Evolutionary conservation across 371 early-diverging fungal genomes (phyloP), one percentile per base, ranked within the genome.

Genomic region (Actinomortierella wolfii): DNA sequence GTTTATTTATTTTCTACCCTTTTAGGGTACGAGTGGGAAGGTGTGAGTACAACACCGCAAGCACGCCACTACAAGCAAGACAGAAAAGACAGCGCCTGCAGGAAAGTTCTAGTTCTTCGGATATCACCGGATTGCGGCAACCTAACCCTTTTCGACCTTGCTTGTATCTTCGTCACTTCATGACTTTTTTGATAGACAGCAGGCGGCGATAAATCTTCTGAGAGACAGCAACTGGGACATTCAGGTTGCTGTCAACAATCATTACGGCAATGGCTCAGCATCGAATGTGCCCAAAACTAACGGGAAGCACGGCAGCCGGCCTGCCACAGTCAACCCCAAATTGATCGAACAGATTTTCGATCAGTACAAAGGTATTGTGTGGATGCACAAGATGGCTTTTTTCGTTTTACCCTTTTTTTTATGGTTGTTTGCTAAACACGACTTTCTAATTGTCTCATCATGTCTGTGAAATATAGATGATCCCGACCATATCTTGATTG

Each of bases 391-490:
- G 9, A 40, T 7, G 8, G 14, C 21, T 52, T 20, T 52, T 29
- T 29, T 25, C 11, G 21, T 20, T 25, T 26, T 18, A 45, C 17
- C 28, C 34, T 24, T 2, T 44, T 25, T 11, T 21, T 26, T 20
- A 6, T 45, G 1, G 18, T 58, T 25, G 18, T 64, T n/a, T n/a
- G n/a, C n/a, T n/a, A n/a, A n/a, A n/a, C n/a, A n/a, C n/a, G n/a
- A n/a, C 34, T 34, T 34, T 34, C 11, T 34, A 4, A 4, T 34
- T 34, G 7, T 34, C 11, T 34, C 34, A 34, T 34, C 7, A 11
- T 34, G 34, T n/a, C n/a, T n/a, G n/a, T n/a, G 34, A 89, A 89
- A 89, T 56, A 57, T 79, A 47, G 88, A 90, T 42, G 87, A 87
- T 18, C 66, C 61, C n/a, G 85, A 88, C 67, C 61, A 78, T 13